Evolutionary conservation across 164 flowering plant genomes (phyloP).

Genomic region (Magnolia changhungtana): DNA sequence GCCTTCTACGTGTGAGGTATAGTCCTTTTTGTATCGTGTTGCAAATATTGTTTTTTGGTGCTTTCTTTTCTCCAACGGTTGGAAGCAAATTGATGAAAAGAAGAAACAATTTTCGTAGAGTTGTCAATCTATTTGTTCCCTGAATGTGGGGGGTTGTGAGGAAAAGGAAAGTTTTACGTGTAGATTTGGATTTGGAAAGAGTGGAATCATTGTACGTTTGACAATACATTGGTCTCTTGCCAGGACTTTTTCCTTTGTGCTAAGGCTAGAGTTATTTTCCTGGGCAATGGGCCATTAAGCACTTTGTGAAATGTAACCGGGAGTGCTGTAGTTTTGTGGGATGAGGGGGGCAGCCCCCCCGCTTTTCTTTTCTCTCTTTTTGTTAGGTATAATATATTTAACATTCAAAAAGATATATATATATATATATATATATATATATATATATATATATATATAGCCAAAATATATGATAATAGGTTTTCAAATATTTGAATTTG

Average conservation of each 20-base stretch:
- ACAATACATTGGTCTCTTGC: background rate
- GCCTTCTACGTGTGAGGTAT: conserved; percentile 84
- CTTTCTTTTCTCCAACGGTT: background rate
- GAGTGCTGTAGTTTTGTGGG: too few species aligned
- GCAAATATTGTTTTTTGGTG: background rate
- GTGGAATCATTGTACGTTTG: background rate
- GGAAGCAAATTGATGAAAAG: background rate
- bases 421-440: too few species aligned
- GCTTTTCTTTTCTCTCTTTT: too few species aligned
- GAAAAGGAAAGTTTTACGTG: background rate
- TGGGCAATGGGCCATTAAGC: too few species aligned
- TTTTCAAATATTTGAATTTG: too few species aligned
- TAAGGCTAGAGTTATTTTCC: background rate
- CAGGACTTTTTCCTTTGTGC: background rate
- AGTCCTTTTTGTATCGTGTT: background rate
- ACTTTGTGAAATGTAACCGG: too few species aligned
- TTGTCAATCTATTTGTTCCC: background rate
- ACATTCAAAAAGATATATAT: too few species aligned
- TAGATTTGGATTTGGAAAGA: background rate
- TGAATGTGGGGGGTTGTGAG: background rate
- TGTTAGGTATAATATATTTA: too few species aligned
- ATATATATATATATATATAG: too few species aligned
- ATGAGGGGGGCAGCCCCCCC: too few species aligned
- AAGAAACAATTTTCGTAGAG: background rate
- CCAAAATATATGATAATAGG: too few species aligned